Evolutionary conservation across 345 rosid species (phyloP), one percentile per base, ranked within the genome.

Genomic region (Crucihimalaya himalaica): DNA sequence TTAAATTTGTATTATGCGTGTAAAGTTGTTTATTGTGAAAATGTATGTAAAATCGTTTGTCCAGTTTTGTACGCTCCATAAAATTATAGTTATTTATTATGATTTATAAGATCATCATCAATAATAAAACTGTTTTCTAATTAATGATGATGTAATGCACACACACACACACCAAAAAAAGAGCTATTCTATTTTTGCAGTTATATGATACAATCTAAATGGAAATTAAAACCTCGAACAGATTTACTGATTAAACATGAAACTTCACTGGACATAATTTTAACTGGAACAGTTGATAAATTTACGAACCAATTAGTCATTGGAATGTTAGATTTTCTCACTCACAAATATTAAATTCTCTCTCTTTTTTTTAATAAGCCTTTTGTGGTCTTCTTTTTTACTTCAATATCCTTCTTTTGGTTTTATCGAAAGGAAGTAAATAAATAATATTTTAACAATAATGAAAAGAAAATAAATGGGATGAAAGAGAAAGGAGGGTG

Each of bases 401-500:
- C 57, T 45, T 57, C 14, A 31, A 21, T 21, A 21, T 21, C 13
- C n/a, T 50, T 34, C 50, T 47, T 71, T 20, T 37, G 59, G 51
- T 48, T 48, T 23, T 40, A 48, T 71, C 28, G 18, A 16, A 12
- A 61, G 10, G 27, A 15, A 34, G 25, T 48, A 35, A 19, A 16
- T 37, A 25, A 25, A 27, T 16, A 47, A n/a, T 35, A 42, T 14
- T 39, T 9, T 58, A 55, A 31, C 4, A 56, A 56, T 42, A 28
- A 40, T 5, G 19, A 46, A 19, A 31, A 28, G 27, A 13, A 5
- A 75, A 59, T 27, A 40, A 60, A 60, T 68, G 48, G 56, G 48
- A 59, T 54, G 75, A 32, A 28, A 32, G 59, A 23, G 45, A 40
- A 39, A n/a, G 34, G 37, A 40, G 29, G 66, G 74, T 60, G 40